Percentiles rank a stretch among this genome's conserved stretches.
Evolutionary conservation across 306 rosid species (phyloP).

Genomic region (Astragalus membranaceus): DNA sequence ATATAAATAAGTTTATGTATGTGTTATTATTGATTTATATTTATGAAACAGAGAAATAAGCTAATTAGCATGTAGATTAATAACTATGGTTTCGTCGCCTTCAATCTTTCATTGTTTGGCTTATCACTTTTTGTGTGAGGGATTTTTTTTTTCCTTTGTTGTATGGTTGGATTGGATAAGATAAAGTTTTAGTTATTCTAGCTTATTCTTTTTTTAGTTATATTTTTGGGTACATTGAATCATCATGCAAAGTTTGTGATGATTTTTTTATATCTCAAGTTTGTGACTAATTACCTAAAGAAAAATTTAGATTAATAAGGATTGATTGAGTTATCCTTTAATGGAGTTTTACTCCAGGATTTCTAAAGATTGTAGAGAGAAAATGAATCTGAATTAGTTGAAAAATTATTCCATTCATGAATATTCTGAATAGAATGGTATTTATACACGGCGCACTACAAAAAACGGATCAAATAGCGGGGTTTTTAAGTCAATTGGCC

Average conservation of each 20-base stretch:
- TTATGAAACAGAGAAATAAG: not conserved
- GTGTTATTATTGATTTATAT: not conserved
- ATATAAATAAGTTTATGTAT: not conserved
- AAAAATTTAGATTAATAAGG: not conserved
- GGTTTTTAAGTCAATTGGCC: no score
- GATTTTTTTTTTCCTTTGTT: not conserved
- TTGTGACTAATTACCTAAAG: not conserved
- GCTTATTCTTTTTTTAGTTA: not conserved
- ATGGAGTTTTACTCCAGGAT: not conserved
- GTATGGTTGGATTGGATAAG: not conserved
- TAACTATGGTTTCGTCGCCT: not conserved
- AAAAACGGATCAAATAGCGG: no score
- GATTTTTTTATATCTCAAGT: not conserved
- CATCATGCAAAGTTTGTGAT: not conserved
- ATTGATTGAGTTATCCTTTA: not conserved
- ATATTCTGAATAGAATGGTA: no score
- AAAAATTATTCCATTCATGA: no score
- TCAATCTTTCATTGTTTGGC: not conserved
- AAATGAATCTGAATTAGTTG: no score
- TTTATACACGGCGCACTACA: no score
- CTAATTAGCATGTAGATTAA: no score
- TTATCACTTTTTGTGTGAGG: not conserved
- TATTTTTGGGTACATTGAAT: not conserved
- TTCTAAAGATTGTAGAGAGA: no score
- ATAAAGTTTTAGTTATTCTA: no score